Evolutionary conservation across 352 stramenopile species (phyloP).

Genomic region (Phytophthora citricola): DNA sequence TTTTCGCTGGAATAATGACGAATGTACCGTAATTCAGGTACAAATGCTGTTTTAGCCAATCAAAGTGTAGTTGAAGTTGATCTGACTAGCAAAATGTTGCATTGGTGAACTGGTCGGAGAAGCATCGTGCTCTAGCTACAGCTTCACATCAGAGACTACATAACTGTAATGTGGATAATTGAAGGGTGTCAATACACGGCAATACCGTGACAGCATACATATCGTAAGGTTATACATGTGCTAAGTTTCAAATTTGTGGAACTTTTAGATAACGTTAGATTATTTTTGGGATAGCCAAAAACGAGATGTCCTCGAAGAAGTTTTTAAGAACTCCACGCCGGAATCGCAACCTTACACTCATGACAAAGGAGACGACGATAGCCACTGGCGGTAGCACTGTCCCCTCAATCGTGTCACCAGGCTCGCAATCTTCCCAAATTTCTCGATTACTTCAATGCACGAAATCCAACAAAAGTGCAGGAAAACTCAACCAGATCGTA

Average conservation of each 20-base stretch:
- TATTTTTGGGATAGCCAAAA: no score
- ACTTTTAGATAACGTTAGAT: not conserved
- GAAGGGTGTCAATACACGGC: no score
- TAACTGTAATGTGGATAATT: no score
- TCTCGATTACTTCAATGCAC: not conserved
- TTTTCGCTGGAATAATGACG: slow-evolving; percentile 7
- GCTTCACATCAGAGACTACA: no score
- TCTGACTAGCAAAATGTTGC: slow-evolving; percentile 1
- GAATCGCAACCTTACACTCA: not conserved
- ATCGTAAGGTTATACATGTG: no score
- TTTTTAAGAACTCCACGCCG: no score
- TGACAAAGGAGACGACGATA: not conserved
- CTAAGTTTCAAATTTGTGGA: no score
- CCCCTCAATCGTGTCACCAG: not conserved
- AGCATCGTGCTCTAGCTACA: no score
- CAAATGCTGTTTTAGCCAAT: slow-evolving; percentile 1
- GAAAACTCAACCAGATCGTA: slow-evolving; percentile 10
- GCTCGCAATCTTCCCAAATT: not conserved
- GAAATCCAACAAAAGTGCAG: not conserved
- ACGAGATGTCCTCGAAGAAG: no score
- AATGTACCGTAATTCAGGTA: slow-evolving; percentile 13
- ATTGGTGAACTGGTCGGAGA: no score
- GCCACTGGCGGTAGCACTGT: no score
- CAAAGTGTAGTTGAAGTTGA: slow-evolving; percentile 4
- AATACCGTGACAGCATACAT: no score